Base-by-base conservation (phyloP, 2,329 filamentous ascomycete genomes). In the Cadophora sp. region DNA sequence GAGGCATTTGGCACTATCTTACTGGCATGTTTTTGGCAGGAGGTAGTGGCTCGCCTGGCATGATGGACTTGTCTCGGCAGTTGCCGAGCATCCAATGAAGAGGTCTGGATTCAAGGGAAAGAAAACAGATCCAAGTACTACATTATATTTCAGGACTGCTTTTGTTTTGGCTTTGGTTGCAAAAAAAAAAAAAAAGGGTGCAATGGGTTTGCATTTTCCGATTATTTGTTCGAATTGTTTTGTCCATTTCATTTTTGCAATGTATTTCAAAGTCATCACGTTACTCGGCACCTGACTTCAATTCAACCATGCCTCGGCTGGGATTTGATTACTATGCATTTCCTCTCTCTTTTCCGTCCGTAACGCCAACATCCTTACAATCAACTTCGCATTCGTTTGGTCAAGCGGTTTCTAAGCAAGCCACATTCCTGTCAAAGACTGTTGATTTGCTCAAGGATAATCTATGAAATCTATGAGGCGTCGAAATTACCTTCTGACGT, bases 1-100 rank as follows among this genome's bases (percentile, higher is more conserved):
- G 45, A 68, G 51, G 48, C 68, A 69, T 72, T 72, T 66, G 51
- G 59, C 45, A 50, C 62, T 67, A 41, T 41, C 43, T 51, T 60
- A 45, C 16, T 48, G 55, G 55, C 55, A 53, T 61, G 61, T 58
- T 62, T 62, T 56, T 62, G 56, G 50, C 30, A 60, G 55, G 36
- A 53, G 33, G 53, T 60, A 47, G 58, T 56, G 50, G 50, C 50
- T 53, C 47, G 30, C 18, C 11, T 24, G 20, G 18, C 27, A 50
- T 41, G 45, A 51, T 39, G 30, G 51, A 30, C 27, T 30, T 30
- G 27, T 33, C 27, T 51, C 36, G 43, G 58, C 41, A 61, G 39
- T 62, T 36, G 64, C 65, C 65, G 50, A 48, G 59, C 30, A 11
- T 24, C 47, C 47, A 50, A 50, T 50, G 3, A 27, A 27, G 8